Evolutionary conservation across 2,329 filamentous ascomycete species (phyloP).

Genomic region (Stagonosporopsis vannaccii): DNA sequence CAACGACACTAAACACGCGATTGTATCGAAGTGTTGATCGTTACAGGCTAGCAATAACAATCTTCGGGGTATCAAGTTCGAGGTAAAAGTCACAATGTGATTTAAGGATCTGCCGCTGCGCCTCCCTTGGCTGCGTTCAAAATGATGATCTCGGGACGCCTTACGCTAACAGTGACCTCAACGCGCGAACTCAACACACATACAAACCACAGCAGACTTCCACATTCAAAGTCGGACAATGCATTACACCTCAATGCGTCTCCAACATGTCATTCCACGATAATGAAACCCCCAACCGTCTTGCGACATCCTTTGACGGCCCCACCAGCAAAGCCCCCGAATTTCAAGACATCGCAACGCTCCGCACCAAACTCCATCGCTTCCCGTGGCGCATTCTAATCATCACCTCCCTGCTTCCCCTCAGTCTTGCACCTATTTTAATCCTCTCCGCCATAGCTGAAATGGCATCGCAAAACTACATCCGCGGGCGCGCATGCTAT

Average conservation of each 20-base stretch:
- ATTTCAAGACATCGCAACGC: slow-evolving; percentile 4
- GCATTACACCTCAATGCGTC: not conserved
- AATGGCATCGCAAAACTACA: slow-evolving; percentile 36
- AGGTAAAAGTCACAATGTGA: not conserved
- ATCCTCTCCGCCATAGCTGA: slow-evolving; percentile 40
- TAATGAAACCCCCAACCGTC: not conserved
- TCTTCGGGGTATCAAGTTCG: not conserved
- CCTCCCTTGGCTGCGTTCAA: slow-evolving; percentile 13
- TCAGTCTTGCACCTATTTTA: slow-evolving; percentile 36
- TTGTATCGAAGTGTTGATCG: too few species aligned
- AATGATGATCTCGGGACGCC: slow-evolving; percentile 6
- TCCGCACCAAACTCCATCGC: slow-evolving; percentile 18
- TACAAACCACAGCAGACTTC: not conserved
- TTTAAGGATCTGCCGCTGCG: slow-evolving; percentile 1
- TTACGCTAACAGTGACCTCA: slow-evolving; percentile 7
- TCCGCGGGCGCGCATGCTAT: slow-evolving; percentile 38
- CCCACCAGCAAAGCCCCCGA: not conserved
- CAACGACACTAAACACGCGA: too few species aligned
- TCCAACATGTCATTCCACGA: not conserved
- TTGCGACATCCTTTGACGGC: not conserved
- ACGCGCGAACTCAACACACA: not conserved
- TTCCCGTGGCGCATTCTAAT: slow-evolving; percentile 36
- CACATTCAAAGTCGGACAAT: not conserved
- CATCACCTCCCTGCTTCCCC: slow-evolving; percentile 27
- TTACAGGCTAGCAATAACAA: not conserved